Conservation (phyloP, 2,329 filamentous ascomycete species). For the Fusarium ambrosium region DNA sequence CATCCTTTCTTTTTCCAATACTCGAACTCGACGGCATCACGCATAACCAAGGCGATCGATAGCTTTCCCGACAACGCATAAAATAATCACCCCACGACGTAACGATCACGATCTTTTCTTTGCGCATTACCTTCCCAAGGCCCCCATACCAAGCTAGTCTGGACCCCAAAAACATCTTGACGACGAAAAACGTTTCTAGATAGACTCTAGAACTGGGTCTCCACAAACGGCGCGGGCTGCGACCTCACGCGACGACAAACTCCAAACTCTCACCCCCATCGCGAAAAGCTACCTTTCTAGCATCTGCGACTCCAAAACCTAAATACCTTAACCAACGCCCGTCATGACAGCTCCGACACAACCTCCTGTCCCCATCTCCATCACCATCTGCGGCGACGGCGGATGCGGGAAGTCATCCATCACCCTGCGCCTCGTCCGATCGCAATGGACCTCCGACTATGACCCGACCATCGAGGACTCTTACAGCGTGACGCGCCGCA, state of each 20-base stretch:
- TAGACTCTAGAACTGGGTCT: constrained; percentile 29
- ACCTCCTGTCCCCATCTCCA: constrained; percentile 71
- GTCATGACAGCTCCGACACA: constrained; percentile 41
- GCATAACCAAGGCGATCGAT: not conserved
- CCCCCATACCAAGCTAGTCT: not conserved
- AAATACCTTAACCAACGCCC: not conserved
- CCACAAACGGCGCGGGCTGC: constrained; percentile 33
- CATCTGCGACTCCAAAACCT: not conserved
- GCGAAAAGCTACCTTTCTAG: not conserved
- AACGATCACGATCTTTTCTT: constrained; percentile 16
- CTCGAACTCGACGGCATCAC: not conserved
- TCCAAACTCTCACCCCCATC: constrained; percentile 9
- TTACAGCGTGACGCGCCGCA: constrained; percentile 83
- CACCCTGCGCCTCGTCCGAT: constrained; percentile 84
- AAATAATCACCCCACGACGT: constrained; percentile 28
- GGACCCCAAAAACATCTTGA: constrained; percentile 9
- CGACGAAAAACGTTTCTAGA: constrained; percentile 24
- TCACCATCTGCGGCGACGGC: constrained; percentile 89
- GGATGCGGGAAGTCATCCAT: constrained; percentile 89
- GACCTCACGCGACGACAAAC: constrained; percentile 14
- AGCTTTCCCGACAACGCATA: constrained; percentile 26
- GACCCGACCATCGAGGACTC: constrained; percentile 87
- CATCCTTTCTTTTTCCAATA: not conserved
- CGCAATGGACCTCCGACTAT: constrained; percentile 87
- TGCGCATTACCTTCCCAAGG: not conserved